Conservation (phyloP, 441 rosid species). For the Croton laevigatus region DNA sequence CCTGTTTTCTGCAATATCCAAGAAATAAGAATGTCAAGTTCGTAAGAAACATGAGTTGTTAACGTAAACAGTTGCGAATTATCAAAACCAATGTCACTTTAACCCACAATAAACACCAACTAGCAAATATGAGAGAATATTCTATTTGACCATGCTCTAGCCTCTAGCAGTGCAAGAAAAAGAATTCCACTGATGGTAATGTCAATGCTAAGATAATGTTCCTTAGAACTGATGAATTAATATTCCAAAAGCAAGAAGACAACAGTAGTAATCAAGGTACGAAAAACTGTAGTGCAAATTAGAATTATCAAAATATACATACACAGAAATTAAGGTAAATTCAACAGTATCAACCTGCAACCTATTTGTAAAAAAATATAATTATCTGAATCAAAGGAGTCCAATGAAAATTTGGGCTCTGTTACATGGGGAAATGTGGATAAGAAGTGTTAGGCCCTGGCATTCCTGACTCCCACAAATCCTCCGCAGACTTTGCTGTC, state of each 20-base stretch:
- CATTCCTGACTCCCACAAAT: slow-evolving; percentile 4
- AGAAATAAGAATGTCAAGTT: slow-evolving; percentile 15
- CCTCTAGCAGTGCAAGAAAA: not conserved
- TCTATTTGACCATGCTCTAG: not conserved
- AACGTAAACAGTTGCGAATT: not conserved
- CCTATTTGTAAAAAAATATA: not conserved
- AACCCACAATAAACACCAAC: not conserved
- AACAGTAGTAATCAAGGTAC: not conserved
- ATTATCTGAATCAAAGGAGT: slow-evolving; percentile 3
- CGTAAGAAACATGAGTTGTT: not conserved
- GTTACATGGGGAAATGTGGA: not conserved
- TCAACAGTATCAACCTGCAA: not conserved
- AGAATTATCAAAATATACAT: not conserved
- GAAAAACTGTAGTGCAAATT: not conserved
- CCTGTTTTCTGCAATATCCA: slow-evolving; percentile 74
- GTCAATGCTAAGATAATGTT: not conserved
- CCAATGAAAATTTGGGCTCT: not conserved
- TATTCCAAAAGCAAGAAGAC: not conserved
- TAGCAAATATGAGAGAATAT: not conserved
- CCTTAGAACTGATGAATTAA: not conserved
- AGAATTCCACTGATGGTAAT: no score
- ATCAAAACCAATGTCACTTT: not conserved
- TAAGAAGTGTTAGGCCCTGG: not conserved
- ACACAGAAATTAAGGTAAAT: not conserved
- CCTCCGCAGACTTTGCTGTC: not conserved